Conservation (phyloP, 495 filamentous ascomycete genomes). For the Cercophora scortea region DNA sequence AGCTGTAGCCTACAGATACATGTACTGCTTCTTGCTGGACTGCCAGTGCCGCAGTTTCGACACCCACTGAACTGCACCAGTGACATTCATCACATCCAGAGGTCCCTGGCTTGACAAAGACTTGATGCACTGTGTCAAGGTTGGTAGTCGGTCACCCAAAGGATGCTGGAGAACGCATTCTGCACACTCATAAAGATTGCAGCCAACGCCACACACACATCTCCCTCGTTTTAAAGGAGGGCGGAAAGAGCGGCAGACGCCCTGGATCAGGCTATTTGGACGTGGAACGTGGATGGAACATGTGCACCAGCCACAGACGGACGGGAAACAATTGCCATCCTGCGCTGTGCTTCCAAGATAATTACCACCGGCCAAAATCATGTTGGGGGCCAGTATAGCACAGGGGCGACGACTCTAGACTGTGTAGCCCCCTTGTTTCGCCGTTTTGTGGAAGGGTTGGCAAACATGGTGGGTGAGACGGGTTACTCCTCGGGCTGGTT, state of each 20-base stretch:
- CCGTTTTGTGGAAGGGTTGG: neutral
- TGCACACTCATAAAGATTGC: too few relatives aligned
- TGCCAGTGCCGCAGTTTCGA: too few relatives aligned
- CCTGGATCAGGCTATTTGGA: slow-evolving; percentile 18
- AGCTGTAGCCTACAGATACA: too few relatives aligned
- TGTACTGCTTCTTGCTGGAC: too few relatives aligned
- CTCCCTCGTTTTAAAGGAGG: too few relatives aligned
- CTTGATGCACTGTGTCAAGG: too few relatives aligned
- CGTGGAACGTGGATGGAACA: slow-evolving; percentile 20
- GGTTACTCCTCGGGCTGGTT: neutral
- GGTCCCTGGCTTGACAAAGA: too few relatives aligned
- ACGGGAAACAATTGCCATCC: neutral
- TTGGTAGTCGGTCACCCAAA: too few relatives aligned
- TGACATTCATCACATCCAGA: too few relatives aligned
- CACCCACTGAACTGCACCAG: too few relatives aligned
- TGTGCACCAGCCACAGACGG: neutral
- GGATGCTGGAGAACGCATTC: too few relatives aligned
- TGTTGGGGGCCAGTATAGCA: neutral
- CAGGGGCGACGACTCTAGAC: neutral
- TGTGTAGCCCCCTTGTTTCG: neutral
- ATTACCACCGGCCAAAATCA: neutral
- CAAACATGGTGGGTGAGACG: neutral
- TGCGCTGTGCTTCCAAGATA: neutral
- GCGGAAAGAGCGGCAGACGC: neutral
- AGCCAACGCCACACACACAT: too few relatives aligned